Evolutionary conservation across 2,329 filamentous ascomycete genomes (phyloP).

Genomic region (Lecanicillium sp.): DNA sequence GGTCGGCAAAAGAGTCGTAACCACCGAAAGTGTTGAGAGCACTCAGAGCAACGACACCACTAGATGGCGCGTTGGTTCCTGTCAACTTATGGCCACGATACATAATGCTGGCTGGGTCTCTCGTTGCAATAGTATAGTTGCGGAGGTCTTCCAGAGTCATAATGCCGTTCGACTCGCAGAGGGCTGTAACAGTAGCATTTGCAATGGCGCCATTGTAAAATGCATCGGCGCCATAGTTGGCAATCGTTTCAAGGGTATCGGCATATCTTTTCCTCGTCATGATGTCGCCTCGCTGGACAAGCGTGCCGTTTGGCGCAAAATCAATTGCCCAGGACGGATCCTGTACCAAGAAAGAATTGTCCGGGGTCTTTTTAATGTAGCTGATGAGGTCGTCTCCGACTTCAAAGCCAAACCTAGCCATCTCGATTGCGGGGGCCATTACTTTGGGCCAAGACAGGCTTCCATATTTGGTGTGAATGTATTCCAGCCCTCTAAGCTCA

Average conservation of each 20-base stretch:
- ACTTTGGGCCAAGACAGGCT: conserved; percentile 56
- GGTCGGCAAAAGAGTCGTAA: conserved; percentile 55
- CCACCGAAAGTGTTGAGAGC: conserved; percentile 67
- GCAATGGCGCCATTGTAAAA: conserved; percentile 67
- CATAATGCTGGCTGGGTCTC: conserved; percentile 51
- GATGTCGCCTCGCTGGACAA: conserved; percentile 58
- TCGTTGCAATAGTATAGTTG: conserved; percentile 61
- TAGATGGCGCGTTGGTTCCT: conserved; percentile 60
- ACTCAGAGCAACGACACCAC: conserved; percentile 64
- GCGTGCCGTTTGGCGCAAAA: conserved; percentile 68
- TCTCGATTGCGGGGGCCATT: conserved; percentile 59
- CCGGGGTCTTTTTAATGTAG: conserved; percentile 52
- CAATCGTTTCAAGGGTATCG: conserved; percentile 63
- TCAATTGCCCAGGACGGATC: conserved; percentile 74
- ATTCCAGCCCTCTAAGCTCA: conserved; percentile 64
- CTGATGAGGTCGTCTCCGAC: conserved; percentile 62
- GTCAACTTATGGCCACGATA: conserved; percentile 66
- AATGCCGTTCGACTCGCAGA: conserved; percentile 58
- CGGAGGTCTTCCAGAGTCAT: conserved; percentile 68
- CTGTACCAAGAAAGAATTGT: conserved; percentile 55
- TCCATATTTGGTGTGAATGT: conserved; percentile 63
- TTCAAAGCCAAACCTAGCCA: conserved; percentile 65
- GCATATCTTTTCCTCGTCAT: conserved; percentile 71
- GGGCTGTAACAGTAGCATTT: conserved; percentile 57
- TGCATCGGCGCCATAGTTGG: conserved; percentile 52